Evolutionary conservation across 805 yeast genomes (phyloP), one percentile per base, ranked within the genome.

Genomic region (Metschnikowia gelsemii): DNA sequence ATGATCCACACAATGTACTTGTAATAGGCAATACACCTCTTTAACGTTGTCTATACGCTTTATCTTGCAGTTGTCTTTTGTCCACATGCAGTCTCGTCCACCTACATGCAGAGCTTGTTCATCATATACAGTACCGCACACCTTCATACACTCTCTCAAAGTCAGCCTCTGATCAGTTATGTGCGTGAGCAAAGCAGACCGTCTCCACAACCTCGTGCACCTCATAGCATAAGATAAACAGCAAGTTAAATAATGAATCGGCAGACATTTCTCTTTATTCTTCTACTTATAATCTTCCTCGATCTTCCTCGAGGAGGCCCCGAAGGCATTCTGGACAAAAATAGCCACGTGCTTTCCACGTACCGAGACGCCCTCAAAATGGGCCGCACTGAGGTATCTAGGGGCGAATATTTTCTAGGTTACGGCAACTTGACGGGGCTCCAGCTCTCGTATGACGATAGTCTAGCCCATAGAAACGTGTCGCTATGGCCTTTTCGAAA

Each of bases 371-470:
- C 54, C 20, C 46, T 68, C 5, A 40, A 42, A 24, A 25, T 40
- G n/a, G 38, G 50, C 32, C 52, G 41, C n/a, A 28, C 37, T 4
- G 46, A 50, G 31, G 47, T 82, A 24, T 50, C 47, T 11, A 63
- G 69, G 27, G 58, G 76, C 31, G 68, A 74, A 1, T 82, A 73
- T 57, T 40, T 56, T 14, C 45, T 62, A 3, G 87, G 86, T 5
- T 82, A 80, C 56, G 84, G 85, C 1, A 83, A 85, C 52, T 59
- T 87, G 12, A 84, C 93, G 0, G 96, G 96, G 3, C 77, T 82
- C 43, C 73, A 70, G 52, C 61, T 82, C 24, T 78, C 87, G 22
- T 87, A 85, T 51, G 66, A 70, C 8, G 95, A 84, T 59, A 72
- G 69, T 12, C 16, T 73, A 1, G 58, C 65, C 4, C 75, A 75